Percentiles rank a stretch among this genome's conserved stretches.
phyloP scores from a whole-genome alignment of 2,329 filamentous ascomycete species.

The Volutella citrinella region DNA sequence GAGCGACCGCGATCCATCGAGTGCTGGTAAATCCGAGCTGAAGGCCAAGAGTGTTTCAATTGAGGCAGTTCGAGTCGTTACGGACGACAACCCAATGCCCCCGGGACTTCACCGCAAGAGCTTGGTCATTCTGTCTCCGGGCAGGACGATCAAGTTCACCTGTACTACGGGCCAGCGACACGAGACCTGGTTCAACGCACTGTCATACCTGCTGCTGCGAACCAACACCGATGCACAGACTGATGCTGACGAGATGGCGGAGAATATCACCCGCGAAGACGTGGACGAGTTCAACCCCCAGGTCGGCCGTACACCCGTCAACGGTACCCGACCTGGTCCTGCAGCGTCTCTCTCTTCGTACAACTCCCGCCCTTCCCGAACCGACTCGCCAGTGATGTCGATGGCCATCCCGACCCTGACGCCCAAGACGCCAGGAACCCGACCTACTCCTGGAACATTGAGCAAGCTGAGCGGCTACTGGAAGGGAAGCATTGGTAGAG shows the following conservation, averaged over 20 bases:
- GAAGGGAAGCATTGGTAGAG: constrained; percentile 53
- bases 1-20: constrained; percentile 85
- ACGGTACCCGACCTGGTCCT: constrained; percentile 47
- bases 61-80: constrained; percentile 86
- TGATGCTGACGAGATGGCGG: constrained; percentile 57
- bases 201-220: constrained; percentile 86
- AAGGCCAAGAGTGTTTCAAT: constrained; percentile 88
- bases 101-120: constrained; percentile 94
- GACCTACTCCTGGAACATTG: constrained; percentile 44
- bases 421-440: constrained; percentile 40
- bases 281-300: constrained; percentile 80
- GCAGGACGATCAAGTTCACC: constrained; percentile 88
- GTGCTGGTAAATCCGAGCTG: constrained; percentile 72
- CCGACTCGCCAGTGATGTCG: constrained; percentile 57
- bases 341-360: constrained; percentile 74
- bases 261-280: constrained; percentile 58
- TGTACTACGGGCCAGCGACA: constrained; percentile 91
- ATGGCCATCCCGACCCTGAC: constrained; percentile 57
- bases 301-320: constrained; percentile 34
- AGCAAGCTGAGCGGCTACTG: constrained; percentile 60
- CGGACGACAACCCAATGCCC: constrained; percentile 92
- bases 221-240: constrained; percentile 63
- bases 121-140: constrained; percentile 83
- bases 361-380: constrained; percentile 69
- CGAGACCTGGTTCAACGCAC: constrained; percentile 97